Evolutionary conservation across 2,329 filamentous ascomycete genomes (phyloP), one percentile per base, ranked within the genome.

Genomic region (Xylariaceae sp.): DNA sequence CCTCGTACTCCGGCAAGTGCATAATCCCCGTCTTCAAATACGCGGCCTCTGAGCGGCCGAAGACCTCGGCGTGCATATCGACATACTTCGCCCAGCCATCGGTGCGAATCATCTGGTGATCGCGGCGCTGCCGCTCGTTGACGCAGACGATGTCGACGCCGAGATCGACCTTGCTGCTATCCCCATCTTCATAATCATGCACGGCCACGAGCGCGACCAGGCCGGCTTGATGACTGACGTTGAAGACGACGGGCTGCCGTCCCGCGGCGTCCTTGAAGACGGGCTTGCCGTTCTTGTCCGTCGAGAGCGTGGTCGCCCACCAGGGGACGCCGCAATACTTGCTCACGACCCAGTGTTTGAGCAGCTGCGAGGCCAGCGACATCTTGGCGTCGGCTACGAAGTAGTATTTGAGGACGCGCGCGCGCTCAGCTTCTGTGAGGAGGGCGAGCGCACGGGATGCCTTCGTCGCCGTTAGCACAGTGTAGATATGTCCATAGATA

Each of bases 81-180:
- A 92, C 83, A 75, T 86, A 92, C 51, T 74, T 75, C 10, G 80
- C 73, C 77, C 89, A 90, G 8, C 88, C 88, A 23, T 73, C 70
- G 2, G 74, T 71, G 30, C 70, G 68, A 55, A 91, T 78, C 52
- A 83, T 78, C n/a, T 75, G 70, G 44, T 80, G 78, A 73, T 89
- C 85, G 17, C 81, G 82, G n/a, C 76, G 77, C 56, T 84, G 80
- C 34, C 89, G 80, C 77, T 93, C 89, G 57, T 81, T 80, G 1
- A 87, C 85, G 71, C 87, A 90, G 2, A 92, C 88, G n/a, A 93
- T 78, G 71, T 93, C 89, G 2, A 88, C 82, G 51, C 89, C 89
- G 0, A 91, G 79, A 51, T 88, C 74, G 17, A 74, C 68, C 13
- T 52, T 53, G 41, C 57, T 57, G 15, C 61, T 57, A 41, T 63